Evolutionary conservation across 2,329 filamentous ascomycete genomes (phyloP), one percentile per base, ranked within the genome.

Genomic region (Aspergillus sp.): DNA sequence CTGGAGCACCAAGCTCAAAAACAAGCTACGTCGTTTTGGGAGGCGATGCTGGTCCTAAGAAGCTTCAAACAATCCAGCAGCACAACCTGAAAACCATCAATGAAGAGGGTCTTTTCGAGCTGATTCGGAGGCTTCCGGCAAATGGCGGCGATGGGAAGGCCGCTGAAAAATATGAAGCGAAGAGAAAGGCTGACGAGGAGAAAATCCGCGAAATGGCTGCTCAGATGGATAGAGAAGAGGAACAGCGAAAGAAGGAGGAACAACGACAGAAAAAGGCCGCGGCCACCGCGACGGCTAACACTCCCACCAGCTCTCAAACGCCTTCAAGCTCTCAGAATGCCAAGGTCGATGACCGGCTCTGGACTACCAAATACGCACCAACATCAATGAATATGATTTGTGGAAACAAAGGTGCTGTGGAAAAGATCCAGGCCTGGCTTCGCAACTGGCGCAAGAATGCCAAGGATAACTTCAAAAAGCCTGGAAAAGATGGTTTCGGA

Each of bases 281-380:
- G 51, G 73, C 72, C 48, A 55, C 58, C 34, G 42, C 51, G 27
- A 60, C 60, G 44, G 58, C 59, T 27, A 53, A 49, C 37, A 51
- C 65, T 13, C 54, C 63, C 36, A 64, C 66, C 35, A 59, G 58
- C 7, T 75, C 77, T 40, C 77, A 79, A 54, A 67, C 71, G 40
- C 69, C 71, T 28, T 43, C 58, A 36, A 45, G 42, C 39, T 73
- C 70, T 34, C 64, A 67, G 44, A 51, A 59, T 19, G 59, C 73
- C 1, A 67, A 66, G 42, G 64, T 74, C 32, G 75, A 82, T 42
- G 77, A 81, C 46, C 83, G 88, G 53, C 75, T 98, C 2, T 95
- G 93, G 86, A 98, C 93, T 2, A 87, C 85, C 36, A 97, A 96
- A 58, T 97, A 98, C 67, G 93, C 93, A 0, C 93, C 93, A 2